Percentiles rank a stretch among this genome's conserved stretches.
Evolutionary conservation across 1,284 basidiomycete species (phyloP).

Genomic region (Rugosomyces carneus): DNA sequence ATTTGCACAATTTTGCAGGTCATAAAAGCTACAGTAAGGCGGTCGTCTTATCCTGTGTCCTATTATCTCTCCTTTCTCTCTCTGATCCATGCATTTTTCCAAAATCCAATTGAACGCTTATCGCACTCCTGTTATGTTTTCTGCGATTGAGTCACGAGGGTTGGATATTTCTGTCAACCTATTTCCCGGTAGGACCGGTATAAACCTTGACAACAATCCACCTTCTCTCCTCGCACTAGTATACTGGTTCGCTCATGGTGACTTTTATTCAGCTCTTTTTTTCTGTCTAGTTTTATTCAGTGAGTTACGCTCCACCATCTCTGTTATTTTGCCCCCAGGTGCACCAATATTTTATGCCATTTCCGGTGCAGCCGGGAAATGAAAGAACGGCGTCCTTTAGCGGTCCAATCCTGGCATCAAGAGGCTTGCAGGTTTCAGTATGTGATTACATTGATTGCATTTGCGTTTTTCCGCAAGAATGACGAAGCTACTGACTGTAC

Average conservation of each 20-base stretch:
- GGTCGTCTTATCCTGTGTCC: not conserved
- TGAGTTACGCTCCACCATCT: not conserved
- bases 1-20: not conserved
- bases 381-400: not conserved
- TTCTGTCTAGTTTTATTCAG: not conserved
- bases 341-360: slow-evolving; percentile 4
- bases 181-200: slow-evolving; percentile 29
- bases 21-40: not conserved
- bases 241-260: slow-evolving; percentile 8
- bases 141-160: slow-evolving; percentile 1
- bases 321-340: not conserved
- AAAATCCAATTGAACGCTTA: not conserved
- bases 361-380: slow-evolving; percentile 22
- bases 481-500: not conserved
- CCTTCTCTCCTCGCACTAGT: slow-evolving; percentile 14
- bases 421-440: too few species aligned
- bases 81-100: not conserved
- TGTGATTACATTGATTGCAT: not conserved
- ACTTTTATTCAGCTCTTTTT: not conserved
- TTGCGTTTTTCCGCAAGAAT: not conserved
- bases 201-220: slow-evolving; percentile 28
- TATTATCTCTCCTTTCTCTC: not conserved
- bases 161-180: slow-evolving; percentile 3
- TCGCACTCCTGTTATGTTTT: not conserved
- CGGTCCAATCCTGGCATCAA: not conserved